Conservation (phyloP, 192 early-diverging fungal genomes). For the Diversispora eburnea region DNA sequence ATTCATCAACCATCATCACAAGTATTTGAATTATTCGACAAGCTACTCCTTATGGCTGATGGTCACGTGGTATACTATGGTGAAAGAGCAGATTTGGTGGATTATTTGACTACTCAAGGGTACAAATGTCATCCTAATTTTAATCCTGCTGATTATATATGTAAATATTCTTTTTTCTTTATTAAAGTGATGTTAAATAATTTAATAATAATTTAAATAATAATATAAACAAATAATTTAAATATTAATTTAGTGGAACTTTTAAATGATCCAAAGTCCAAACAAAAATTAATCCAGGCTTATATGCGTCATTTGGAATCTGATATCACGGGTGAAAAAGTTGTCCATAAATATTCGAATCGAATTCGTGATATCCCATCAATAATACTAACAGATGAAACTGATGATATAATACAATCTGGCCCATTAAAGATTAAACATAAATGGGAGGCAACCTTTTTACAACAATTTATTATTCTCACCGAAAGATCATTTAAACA, state of each 20-base stretch:
- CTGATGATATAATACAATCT: background rate
- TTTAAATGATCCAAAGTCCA: background rate
- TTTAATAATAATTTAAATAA: too few relatives aligned
- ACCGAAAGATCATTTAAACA: conserved; percentile 20
- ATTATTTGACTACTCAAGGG: conserved; percentile 7
- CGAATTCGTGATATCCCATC: background rate
- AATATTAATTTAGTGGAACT: conserved; percentile 14
- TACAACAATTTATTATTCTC: conserved; percentile 15
- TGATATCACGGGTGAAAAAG: conserved; percentile 8
- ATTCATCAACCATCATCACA: conserved; percentile 89
- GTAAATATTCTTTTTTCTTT: conserved; percentile 11
- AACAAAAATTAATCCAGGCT: conserved; percentile 4
- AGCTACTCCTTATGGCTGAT: conserved; percentile 62
- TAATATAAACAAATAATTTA: background rate
- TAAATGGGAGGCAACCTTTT: conserved; percentile 23
- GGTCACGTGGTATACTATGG: conserved; percentile 72
- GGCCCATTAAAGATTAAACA: background rate
- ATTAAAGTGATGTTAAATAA: background rate
- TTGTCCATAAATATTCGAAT: background rate
- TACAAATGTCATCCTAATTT: conserved; percentile 12
- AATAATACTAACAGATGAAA: background rate
- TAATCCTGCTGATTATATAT: conserved; percentile 23
- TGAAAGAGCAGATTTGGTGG: background rate
- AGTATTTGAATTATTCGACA: conserved; percentile 70
- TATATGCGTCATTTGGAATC: background rate